Percentiles rank a stretch among this genome's conserved stretches.
Conservation (phyloP, 805 yeast genomes). For the Wickerhamomyces alni region DNA sequence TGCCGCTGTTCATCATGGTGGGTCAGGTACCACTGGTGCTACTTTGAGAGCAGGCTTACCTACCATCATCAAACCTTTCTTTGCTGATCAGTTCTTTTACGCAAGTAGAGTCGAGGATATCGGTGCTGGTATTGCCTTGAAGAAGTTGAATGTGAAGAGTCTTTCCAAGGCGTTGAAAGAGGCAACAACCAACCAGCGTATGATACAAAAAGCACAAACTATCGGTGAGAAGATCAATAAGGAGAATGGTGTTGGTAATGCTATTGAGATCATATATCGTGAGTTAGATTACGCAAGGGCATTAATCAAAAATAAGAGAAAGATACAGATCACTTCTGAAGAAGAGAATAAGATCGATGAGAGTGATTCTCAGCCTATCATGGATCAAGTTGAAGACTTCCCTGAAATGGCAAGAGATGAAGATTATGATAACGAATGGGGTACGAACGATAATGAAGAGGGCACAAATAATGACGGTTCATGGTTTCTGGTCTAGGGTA, state of each 20-base stretch:
- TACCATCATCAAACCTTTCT: constrained; percentile 87
- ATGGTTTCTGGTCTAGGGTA: constrained; percentile 15
- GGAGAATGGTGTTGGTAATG: constrained; percentile 80
- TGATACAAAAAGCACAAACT: constrained; percentile 58
- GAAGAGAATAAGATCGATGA: constrained; percentile 12
- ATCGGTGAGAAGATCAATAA: constrained; percentile 56
- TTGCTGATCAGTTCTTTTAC: constrained; percentile 94
- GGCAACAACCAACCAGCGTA: constrained; percentile 59
- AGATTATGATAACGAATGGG: constrained; percentile 3
- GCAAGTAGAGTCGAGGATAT: constrained; percentile 83
- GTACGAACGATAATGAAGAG: constrained; percentile 1
- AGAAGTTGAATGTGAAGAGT: constrained; percentile 57
- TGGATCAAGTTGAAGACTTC: constrained; percentile 1
- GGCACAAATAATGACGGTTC: constrained; percentile 7
- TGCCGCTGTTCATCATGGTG: constrained; percentile 97
- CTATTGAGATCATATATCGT: constrained; percentile 71
- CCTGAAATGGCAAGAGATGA: constrained; percentile 3
- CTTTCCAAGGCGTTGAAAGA: constrained; percentile 64
- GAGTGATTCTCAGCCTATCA: constrained; percentile 2
- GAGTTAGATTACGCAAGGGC: constrained; percentile 73
- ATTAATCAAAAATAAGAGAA: constrained; percentile 42
- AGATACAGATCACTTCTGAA: constrained; percentile 9
- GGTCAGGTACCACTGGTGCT: constrained; percentile 96
- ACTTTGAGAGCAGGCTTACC: constrained; percentile 82
- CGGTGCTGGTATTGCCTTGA: constrained; percentile 74